phyloP scores from a whole-genome alignment of 2,329 filamentous ascomycete species.

The Pseudogymnoascus sp. region DNA sequence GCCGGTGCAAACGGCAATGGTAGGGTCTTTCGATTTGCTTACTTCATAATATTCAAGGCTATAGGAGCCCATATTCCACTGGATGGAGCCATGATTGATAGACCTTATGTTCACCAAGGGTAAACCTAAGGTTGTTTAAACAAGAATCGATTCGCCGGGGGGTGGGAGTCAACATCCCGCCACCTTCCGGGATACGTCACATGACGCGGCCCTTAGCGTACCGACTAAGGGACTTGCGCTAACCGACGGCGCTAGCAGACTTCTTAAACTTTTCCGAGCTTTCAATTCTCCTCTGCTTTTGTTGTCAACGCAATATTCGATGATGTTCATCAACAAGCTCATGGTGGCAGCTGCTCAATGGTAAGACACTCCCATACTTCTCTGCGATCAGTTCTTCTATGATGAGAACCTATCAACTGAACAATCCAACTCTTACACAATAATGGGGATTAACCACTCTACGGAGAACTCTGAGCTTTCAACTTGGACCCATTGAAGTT shows the following conservation, averaged over 20 bases:
- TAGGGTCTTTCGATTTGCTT: slow-evolving; percentile 17
- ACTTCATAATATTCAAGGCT: slow-evolving; percentile 27
- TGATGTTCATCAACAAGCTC: slow-evolving; percentile 7
- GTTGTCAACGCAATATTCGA: slow-evolving; percentile 8
- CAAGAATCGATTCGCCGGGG: not conserved
- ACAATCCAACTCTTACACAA: slow-evolving; percentile 39
- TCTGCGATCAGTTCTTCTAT: slow-evolving; percentile 22
- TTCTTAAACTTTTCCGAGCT: slow-evolving; percentile 9
- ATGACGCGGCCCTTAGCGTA: slow-evolving; percentile 5
- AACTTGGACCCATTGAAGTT: slow-evolving; percentile 1
- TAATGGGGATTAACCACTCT: slow-evolving; percentile 29
- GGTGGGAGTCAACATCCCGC: not conserved
- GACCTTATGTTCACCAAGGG: not conserved
- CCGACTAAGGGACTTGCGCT: slow-evolving; percentile 3
- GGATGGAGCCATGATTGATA: slow-evolving; percentile 25
- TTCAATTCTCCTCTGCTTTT: slow-evolving; percentile 1
- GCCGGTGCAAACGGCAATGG: slow-evolving; percentile 13
- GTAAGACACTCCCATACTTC: slow-evolving; percentile 12
- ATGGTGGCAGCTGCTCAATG: slow-evolving; percentile 9
- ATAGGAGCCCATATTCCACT: slow-evolving; percentile 27
- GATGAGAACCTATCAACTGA: slow-evolving; percentile 34
- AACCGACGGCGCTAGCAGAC: slow-evolving; percentile 8
- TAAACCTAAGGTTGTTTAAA: slow-evolving; percentile 1
- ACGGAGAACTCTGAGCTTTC: slow-evolving; percentile 30
- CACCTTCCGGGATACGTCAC: slow-evolving; percentile 7